These are phyloP conservation scores for Magnolia changhungtana DNA, from an alignment of 164 flowering plant species.

Conservation along the genomic window DNA sequence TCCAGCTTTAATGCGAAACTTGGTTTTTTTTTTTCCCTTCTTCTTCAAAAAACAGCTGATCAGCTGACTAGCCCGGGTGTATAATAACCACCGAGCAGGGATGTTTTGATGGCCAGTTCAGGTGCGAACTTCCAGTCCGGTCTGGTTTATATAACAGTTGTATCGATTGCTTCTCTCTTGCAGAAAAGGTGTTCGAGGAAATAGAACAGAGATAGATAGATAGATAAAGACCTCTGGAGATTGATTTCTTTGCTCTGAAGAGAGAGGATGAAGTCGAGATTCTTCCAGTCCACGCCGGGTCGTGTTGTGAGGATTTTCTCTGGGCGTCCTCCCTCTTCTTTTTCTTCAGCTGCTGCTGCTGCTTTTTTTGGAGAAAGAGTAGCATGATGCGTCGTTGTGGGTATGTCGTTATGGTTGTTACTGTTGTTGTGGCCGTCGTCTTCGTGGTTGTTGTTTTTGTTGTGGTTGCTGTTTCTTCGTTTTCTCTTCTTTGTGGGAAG, in stretches of 20 bases:
- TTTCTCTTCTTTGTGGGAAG: slow-evolving; percentile 24
- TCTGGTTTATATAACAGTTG: too few relatives aligned
- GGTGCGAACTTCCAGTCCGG: too few relatives aligned
- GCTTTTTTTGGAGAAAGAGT: not conserved
- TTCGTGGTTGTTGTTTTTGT: not conserved
- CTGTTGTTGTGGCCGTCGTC: slow-evolving; percentile 14
- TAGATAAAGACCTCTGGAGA: slow-evolving; percentile 39
- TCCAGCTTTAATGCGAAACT: too few relatives aligned
- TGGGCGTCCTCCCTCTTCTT: slow-evolving; percentile 7
- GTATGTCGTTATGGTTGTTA: slow-evolving; percentile 5
- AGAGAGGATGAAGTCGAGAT: slow-evolving; percentile 49
- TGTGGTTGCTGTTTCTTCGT: slow-evolving; percentile 1
- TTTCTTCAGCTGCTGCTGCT: slow-evolving; percentile 6
- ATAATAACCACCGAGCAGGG: too few relatives aligned
- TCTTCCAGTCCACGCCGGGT: slow-evolving; percentile 42
- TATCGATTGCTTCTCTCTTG: not conserved
- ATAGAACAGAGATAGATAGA: not conserved
- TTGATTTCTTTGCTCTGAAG: slow-evolving; percentile 41
- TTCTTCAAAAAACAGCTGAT: too few relatives aligned
- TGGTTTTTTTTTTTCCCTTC: too few relatives aligned
- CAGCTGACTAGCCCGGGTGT: too few relatives aligned
- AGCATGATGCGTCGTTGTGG: not conserved
- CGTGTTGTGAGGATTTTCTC: not conserved
- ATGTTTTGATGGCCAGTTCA: too few relatives aligned
- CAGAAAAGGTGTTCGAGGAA: not conserved